Evolutionary conservation across 106 monocot genomes (phyloP).

Genomic region (Phalaenopsis equestris): DNA sequence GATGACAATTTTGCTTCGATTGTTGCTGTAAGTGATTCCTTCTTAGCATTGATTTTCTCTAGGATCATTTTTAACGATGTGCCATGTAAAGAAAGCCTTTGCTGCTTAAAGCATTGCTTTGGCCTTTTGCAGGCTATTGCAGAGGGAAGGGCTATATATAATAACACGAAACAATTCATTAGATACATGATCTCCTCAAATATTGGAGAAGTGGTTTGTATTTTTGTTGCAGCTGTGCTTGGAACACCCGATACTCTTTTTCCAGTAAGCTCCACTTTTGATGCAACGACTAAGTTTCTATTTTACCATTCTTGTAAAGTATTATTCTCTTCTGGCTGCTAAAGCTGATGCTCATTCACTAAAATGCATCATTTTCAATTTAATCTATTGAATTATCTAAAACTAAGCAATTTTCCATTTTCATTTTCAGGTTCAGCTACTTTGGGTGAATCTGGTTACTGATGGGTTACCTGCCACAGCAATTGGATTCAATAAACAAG

Average conservation of each 20-base stretch:
- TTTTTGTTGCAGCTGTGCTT: conserved; percentile 96
- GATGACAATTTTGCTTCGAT: conserved; percentile 99
- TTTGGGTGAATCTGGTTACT: conserved; percentile 99
- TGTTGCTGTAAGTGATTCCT: conserved; percentile 63
- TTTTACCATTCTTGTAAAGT: background rate
- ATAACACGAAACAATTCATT: conserved; percentile 98
- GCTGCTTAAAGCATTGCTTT: conserved; percentile 9
- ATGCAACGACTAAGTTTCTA: background rate
- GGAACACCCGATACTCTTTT: conserved; percentile 97
- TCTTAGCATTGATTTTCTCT: background rate
- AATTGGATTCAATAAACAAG: conserved; percentile 98
- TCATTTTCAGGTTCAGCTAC: conserved; percentile 82
- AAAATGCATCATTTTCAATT: background rate
- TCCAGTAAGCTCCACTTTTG: conserved; percentile 51
- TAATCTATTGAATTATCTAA: conserved; percentile 3
- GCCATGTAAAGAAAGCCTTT: background rate
- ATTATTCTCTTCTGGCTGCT: background rate
- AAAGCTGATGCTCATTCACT: background rate
- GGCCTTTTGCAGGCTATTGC: conserved; percentile 74
- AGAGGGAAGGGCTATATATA: conserved; percentile 98
- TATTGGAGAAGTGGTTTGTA: conserved; percentile 99
- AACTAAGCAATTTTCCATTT: background rate
- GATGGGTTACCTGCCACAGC: conserved; percentile 99
- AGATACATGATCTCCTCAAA: conserved; percentile 99
- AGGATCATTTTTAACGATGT: background rate